Conservation (phyloP, 2,329 filamentous ascomycete species). For the Aotearoamyces nothofagi region DNA sequence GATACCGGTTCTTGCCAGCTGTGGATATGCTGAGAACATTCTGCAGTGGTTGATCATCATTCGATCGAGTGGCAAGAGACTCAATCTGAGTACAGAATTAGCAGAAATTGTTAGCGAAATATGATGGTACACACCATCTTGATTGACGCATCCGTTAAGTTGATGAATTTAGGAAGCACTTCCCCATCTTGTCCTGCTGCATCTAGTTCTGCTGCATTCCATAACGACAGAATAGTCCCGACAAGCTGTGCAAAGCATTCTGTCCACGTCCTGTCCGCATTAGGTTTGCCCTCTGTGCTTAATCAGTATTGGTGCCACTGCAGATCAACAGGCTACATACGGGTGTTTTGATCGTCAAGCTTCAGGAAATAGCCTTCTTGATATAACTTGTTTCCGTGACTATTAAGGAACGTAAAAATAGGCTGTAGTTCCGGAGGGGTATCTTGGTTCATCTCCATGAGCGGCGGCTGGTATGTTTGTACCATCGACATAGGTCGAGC, state of each 20-base stretch:
- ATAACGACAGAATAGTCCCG: conserved; percentile 84
- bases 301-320: conserved; percentile 17
- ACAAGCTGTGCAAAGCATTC: conserved; percentile 96
- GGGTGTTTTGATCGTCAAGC: conserved; percentile 82
- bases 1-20: conserved; percentile 85
- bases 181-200: conserved; percentile 72
- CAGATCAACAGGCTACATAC: conserved; percentile 37
- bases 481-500: conserved; percentile 75
- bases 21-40: conserved; percentile 95
- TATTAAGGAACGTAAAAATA: conserved; percentile 88
- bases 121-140: conserved; percentile 68
- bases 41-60: conserved; percentile 65
- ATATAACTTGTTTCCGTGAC: conserved; percentile 90
- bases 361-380: conserved; percentile 98
- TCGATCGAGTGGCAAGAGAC: conserved; percentile 70
- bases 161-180: conserved; percentile 85
- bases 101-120: conserved; percentile 4
- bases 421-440: conserved; percentile 87
- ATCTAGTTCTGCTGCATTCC: conserved; percentile 89
- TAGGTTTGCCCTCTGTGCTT: conserved; percentile 64
- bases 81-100: conserved; percentile 45
- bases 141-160: conserved; percentile 91
- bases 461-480: conserved; percentile 68
- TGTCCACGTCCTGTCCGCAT: conserved; percentile 76
- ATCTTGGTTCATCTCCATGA: conserved; percentile 74